Base-by-base conservation (phyloP, 331 rosid genomes). In the Rosa hybrid region DNA sequence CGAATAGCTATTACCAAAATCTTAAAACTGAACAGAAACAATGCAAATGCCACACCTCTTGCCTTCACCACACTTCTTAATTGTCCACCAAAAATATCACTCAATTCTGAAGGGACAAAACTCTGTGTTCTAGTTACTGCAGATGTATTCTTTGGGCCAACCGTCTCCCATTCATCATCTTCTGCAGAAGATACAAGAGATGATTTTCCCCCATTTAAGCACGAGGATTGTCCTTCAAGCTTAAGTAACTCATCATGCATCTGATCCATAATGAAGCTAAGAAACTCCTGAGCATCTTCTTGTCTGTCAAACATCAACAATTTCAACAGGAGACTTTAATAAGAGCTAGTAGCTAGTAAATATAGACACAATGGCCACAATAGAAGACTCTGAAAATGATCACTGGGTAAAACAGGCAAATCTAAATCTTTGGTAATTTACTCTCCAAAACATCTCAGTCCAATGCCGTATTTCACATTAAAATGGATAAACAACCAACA, bases 221-320 rank as follows among this genome's bases (percentile, higher is more conserved):
- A 86, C 53, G 88, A 77, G 82, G 84, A 81, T 42, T 78, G 88
- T 57, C 99, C 99, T 84, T 85, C 89, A 74, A 88, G 89, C 88
- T 88, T 93, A 72, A 96, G 90, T 76, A 96, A 88, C 83, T 96
- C 99, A 80, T 81, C 91, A 76, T 96, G 98, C 96, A 96, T 91
- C 77, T 53, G 92, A 84, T 96, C 98, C 98, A 96, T 89, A 53
- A 92, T 87, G 75, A 90, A 96, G 90, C 98, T 93, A 81, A 96
- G 89, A 86, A 96, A 96, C 77, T 96, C 98, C 88, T 96, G 99
- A 54, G 99, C 97, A 75, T 96, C 99, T 86, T 96, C 99, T 87
- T 96, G 99, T 89, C 99, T 96, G 87, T 30, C 87, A 34, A 65
- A 49, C 4, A 68, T 12, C 41, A 59, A 63, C 45, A 64, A 21